phyloP scores from a whole-genome alignment of 2,329 filamentous ascomycete genomes.

The Ophiostoma ips region DNA sequence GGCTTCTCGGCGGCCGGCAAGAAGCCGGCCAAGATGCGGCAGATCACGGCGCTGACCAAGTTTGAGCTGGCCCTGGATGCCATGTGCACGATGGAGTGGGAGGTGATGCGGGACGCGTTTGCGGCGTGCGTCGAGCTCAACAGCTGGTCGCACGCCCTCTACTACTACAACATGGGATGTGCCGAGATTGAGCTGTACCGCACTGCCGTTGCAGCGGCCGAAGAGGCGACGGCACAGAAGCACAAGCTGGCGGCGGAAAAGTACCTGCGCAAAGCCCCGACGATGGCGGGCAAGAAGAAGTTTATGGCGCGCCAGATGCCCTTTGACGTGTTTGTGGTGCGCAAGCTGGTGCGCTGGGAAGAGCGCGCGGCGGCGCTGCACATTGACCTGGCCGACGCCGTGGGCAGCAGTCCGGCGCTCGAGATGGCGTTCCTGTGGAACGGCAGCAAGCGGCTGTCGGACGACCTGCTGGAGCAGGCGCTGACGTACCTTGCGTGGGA shows the following conservation, averaged over 20 bases:
- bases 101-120: constrained; percentile 60
- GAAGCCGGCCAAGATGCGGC: constrained; percentile 61
- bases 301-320: constrained; percentile 85
- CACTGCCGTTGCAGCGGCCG: constrained; percentile 31
- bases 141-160: constrained; percentile 80
- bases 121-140: constrained; percentile 64
- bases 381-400: constrained; percentile 60
- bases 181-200: constrained; percentile 76
- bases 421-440: constrained; percentile 96
- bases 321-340: constrained; percentile 71
- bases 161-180: constrained; percentile 74
- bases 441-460: constrained; percentile 67
- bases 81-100: constrained; percentile 69
- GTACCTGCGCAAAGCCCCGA: constrained; percentile 56
- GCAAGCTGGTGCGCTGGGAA: constrained; percentile 84
- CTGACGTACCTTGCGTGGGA: constrained; percentile 49
- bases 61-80: constrained; percentile 72
- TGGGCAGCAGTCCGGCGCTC: constrained; percentile 66
- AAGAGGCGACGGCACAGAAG: constrained; percentile 25
- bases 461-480: constrained; percentile 48
- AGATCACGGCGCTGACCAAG: constrained; percentile 69
- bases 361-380: constrained; percentile 53
- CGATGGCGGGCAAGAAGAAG: constrained; percentile 67
- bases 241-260: constrained; percentile 54
- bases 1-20: constrained; percentile 15